phyloP scores from a whole-genome alignment of 345 rosid species.

The Erodium maritimum region DNA sequence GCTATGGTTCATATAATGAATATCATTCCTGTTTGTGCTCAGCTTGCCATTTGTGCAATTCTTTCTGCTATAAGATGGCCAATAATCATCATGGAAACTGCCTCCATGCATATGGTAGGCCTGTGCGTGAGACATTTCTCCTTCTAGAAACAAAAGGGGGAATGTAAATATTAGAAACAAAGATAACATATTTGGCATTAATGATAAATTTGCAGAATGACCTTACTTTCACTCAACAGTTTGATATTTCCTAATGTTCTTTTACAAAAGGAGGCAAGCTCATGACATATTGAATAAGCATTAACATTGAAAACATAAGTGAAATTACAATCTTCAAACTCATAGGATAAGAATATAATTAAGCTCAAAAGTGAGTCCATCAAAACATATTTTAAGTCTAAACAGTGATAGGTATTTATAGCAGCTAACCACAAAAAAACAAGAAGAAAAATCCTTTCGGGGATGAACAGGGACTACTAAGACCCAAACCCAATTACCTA shows the following conservation, averaged over 20 bases:
- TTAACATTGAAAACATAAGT: too few species aligned
- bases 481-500: too few species aligned
- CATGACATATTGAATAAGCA: background rate
- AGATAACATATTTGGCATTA: background rate
- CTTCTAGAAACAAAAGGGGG: slow-evolving; percentile 6
- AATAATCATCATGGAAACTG: slow-evolving; percentile 20
- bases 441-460: too few species aligned
- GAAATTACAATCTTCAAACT: too few species aligned
- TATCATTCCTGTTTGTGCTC: slow-evolving; percentile 17
- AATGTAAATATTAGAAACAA: too few species aligned
- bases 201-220: background rate
- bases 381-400: too few species aligned
- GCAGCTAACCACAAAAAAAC: too few species aligned
- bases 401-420: too few species aligned
- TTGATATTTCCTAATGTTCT: background rate
- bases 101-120: slow-evolving; percentile 36
- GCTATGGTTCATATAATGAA: slow-evolving; percentile 14
- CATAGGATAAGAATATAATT: too few species aligned
- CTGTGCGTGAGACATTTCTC: slow-evolving; percentile 38
- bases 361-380: too few species aligned
- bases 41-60: slow-evolving; percentile 12
- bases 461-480: too few species aligned
- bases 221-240: background rate
- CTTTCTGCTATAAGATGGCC: slow-evolving; percentile 20
- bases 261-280: background rate